These are phyloP conservation scores for Claviceps cyperi DNA, from an alignment of 2,329 filamentous ascomycete species.

Conservation along the genomic window DNA sequence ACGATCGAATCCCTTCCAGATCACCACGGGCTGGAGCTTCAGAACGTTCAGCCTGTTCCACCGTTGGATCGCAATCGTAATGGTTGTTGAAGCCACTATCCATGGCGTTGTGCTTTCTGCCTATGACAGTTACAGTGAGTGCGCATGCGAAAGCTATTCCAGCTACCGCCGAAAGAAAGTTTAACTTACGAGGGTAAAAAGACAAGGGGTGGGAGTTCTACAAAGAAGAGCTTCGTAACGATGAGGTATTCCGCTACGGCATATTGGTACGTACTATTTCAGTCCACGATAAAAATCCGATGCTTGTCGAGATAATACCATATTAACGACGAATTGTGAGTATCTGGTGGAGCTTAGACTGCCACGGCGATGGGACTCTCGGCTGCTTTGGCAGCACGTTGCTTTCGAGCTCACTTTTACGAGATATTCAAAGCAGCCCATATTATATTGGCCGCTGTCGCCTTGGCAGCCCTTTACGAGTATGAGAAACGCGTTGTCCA, in stretches of 20 bases:
- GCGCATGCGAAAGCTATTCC: background rate
- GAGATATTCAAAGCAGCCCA: conserved; percentile 29
- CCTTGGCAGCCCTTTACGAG: conserved; percentile 30
- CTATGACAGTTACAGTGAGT: conserved; percentile 8
- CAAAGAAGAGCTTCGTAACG: conserved; percentile 1
- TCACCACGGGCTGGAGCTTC: conserved; percentile 50
- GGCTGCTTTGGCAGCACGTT: background rate
- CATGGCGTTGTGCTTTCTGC: conserved; percentile 23
- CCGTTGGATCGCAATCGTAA: conserved; percentile 43
- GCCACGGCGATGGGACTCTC: background rate
- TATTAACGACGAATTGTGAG: no score
- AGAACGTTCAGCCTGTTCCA: conserved; percentile 48
- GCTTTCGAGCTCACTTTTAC: conserved; percentile 15
- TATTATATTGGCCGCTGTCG: conserved; percentile 30
- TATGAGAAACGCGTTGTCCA: conserved; percentile 15
- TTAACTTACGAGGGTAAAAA: background rate
- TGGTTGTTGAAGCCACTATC: conserved; percentile 40
- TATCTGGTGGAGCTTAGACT: background rate
- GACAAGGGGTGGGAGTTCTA: conserved; percentile 8
- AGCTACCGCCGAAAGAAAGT: background rate
- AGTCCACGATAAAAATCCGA: background rate
- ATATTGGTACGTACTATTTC: conserved; percentile 1
- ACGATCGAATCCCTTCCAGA: conserved; percentile 46
- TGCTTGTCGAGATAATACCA: background rate
- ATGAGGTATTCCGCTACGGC: conserved; percentile 4